Conservation (phyloP, 495 filamentous ascomycete genomes). For the Hypoxylon subgilvum region DNA sequence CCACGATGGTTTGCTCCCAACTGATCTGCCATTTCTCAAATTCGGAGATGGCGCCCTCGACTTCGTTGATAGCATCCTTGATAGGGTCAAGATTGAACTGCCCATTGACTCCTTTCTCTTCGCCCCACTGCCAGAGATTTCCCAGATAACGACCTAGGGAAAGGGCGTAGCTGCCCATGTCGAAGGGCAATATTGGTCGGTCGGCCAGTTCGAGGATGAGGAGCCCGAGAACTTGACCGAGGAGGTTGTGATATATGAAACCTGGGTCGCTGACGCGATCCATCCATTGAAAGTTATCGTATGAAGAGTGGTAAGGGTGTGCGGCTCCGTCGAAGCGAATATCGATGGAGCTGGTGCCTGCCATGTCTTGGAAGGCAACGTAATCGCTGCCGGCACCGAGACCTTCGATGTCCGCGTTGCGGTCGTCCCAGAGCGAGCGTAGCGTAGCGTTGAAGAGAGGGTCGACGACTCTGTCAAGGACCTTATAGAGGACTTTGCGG, state of each 20-base stretch:
- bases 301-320: slow-evolving; percentile 84
- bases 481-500: slow-evolving; percentile 69
- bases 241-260: slow-evolving; percentile 78
- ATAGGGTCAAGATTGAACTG: slow-evolving; percentile 65
- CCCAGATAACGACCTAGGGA: slow-evolving; percentile 65
- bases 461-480: slow-evolving; percentile 75
- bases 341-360: slow-evolving; percentile 89
- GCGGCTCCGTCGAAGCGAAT: slow-evolving; percentile 74
- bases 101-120: slow-evolving; percentile 56
- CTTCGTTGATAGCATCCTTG: slow-evolving; percentile 63
- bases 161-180: slow-evolving; percentile 68
- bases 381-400: slow-evolving; percentile 87
- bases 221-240: slow-evolving; percentile 80
- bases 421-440: slow-evolving; percentile 75
- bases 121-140: slow-evolving; percentile 70
- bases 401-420: slow-evolving; percentile 66
- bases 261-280: slow-evolving; percentile 75
- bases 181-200: slow-evolving; percentile 79
- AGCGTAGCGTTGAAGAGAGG: slow-evolving; percentile 75
- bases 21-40: slow-evolving; percentile 76
- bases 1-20: slow-evolving; percentile 72
- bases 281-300: slow-evolving; percentile 92
- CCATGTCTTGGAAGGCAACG: slow-evolving; percentile 89
- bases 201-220: slow-evolving; percentile 87
- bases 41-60: slow-evolving; percentile 61